These are phyloP conservation scores for Domatiomyces globalis DNA, from an alignment of 2,329 filamentous ascomycete genomes.

Conservation along the genomic window DNA sequence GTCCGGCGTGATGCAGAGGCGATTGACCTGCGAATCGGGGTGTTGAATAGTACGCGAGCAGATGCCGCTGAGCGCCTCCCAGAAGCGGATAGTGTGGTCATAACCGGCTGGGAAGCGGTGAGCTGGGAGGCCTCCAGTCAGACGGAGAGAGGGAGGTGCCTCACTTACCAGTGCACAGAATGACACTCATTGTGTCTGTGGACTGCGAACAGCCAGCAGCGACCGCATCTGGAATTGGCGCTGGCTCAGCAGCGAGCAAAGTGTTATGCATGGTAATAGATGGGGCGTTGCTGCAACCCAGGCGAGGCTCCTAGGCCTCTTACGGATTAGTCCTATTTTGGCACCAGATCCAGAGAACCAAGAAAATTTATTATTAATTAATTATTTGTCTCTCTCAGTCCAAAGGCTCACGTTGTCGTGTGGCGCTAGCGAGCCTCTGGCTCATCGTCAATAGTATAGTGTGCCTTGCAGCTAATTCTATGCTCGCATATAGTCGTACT, in stretches of 20 bases:
- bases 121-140: constrained; percentile 14
- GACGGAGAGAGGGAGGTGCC: neutral
- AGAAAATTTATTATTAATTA: too few species aligned
- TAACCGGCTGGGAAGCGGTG: constrained; percentile 44
- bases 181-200: constrained; percentile 43
- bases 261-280: too few species aligned
- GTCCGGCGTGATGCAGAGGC: constrained; percentile 94
- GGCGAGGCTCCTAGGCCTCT: too few species aligned
- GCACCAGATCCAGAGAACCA: too few species aligned
- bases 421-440: too few species aligned
- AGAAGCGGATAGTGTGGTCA: constrained; percentile 75
- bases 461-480: too few species aligned
- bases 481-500: too few species aligned
- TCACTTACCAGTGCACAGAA: constrained; percentile 49
- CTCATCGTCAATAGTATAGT: too few species aligned
- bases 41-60: constrained; percentile 97
- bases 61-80: constrained; percentile 95
- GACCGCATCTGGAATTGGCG: neutral
- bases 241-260: neutral
- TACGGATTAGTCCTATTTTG: too few species aligned
- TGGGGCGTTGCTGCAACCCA: too few species aligned
- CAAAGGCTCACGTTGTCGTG: too few species aligned
- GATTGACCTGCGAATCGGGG: constrained; percentile 95
- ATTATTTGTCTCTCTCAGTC: too few species aligned
- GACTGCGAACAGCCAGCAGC: neutral